phyloP scores from a whole-genome alignment of 108 stramenopile species.

The Cyclostephanos invisitatus region DNA sequence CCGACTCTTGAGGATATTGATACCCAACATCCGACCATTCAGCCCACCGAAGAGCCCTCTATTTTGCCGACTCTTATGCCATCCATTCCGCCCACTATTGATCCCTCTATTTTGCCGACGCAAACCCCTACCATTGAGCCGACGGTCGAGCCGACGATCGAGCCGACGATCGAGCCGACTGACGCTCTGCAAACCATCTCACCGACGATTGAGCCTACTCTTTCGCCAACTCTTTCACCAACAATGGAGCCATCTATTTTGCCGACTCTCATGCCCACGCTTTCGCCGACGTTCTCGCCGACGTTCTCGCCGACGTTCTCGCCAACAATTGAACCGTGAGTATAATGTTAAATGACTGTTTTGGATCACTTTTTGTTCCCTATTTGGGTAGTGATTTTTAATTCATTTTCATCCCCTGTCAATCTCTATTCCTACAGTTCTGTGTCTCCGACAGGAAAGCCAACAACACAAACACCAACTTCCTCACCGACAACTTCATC shows the following conservation, averaged over 20 bases:
- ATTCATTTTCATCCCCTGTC: too few relatives aligned
- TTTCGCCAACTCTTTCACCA: neutral
- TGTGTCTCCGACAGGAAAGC: too few relatives aligned
- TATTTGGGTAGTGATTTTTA: too few relatives aligned
- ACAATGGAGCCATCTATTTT: neutral
- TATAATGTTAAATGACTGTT: too few relatives aligned
- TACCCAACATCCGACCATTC: neutral
- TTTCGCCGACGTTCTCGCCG: slow-evolving; percentile 10
- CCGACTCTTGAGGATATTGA: neutral
- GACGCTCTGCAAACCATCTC: neutral
- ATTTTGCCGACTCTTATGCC: neutral
- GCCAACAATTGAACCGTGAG: slow-evolving; percentile 17
- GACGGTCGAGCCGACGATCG: neutral
- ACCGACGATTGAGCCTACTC: slow-evolving; percentile 5
- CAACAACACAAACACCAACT: too few relatives aligned
- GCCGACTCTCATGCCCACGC: slow-evolving; percentile 17
- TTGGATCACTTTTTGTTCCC: too few relatives aligned
- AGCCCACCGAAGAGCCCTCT: neutral
- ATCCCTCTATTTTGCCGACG: neutral
- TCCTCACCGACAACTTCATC: too few relatives aligned
- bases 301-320: slow-evolving; percentile 13
- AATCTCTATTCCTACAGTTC: too few relatives aligned
- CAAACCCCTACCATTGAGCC: neutral
- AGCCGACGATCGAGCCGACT: slow-evolving; percentile 1
- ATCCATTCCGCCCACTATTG: neutral